Conservation (phyloP, 768 basidiomycete genomes). For the Pisolithus albus region DNA sequence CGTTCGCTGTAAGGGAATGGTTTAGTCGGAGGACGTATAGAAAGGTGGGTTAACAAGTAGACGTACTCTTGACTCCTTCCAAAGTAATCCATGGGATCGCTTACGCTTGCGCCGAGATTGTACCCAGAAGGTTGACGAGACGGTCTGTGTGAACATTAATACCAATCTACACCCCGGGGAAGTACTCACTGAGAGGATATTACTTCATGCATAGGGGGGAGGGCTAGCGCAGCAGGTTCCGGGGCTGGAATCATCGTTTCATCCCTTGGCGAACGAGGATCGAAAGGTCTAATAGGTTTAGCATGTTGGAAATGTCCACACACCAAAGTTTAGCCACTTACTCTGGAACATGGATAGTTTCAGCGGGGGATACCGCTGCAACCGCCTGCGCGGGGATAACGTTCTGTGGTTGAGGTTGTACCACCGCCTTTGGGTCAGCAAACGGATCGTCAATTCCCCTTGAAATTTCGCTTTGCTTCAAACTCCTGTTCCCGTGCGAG, state of each 20-base stretch:
- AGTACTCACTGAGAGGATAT: slow-evolving; percentile 18
- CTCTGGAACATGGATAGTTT: slow-evolving; percentile 27
- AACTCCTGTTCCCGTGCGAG: neutral
- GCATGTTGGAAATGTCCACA: neutral
- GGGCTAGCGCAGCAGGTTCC: slow-evolving; percentile 21
- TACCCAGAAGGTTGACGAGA: slow-evolving; percentile 10
- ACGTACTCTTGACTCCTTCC: slow-evolving; percentile 22
- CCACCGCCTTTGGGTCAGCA: slow-evolving; percentile 15
- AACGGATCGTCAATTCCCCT: slow-evolving; percentile 23
- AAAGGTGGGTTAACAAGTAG: no score
- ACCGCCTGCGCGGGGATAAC: slow-evolving; percentile 7
- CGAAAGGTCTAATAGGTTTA: slow-evolving; percentile 8
- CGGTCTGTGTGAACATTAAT: slow-evolving; percentile 10
- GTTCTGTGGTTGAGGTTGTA: neutral
- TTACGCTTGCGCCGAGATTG: slow-evolving; percentile 13
- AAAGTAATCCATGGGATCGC: slow-evolving; percentile 8
- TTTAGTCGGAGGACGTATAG: neutral
- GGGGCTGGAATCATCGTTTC: slow-evolving; percentile 19
- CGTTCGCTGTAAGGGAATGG: slow-evolving; percentile 38
- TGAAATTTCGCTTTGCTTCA: neutral
- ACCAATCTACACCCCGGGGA: no score
- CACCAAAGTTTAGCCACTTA: slow-evolving; percentile 6
- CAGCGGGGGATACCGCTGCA: slow-evolving; percentile 18
- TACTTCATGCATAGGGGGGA: slow-evolving; percentile 30
- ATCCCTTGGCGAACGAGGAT: slow-evolving; percentile 29